These are phyloP conservation scores for Eucalyptus viminalis DNA, from an alignment of 345 rosid genomes.

Conservation along the genomic window DNA sequence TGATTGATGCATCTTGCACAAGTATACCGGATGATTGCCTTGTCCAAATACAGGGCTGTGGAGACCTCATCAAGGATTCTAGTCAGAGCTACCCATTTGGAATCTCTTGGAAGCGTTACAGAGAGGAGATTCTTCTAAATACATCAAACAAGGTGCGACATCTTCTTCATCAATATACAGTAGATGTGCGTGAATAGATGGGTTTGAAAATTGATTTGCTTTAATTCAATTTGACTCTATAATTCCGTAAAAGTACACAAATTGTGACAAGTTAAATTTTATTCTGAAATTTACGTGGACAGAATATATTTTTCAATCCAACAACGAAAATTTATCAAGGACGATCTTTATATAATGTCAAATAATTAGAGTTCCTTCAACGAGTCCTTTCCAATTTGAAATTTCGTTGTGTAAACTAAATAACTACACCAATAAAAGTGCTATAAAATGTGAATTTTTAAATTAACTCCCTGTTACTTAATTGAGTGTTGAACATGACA, in stretches of 20 bases:
- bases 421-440: not conserved
- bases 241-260: not conserved
- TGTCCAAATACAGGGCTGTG: not conserved
- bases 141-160: not conserved
- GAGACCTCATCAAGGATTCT: not conserved
- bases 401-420: not conserved
- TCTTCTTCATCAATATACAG: not conserved
- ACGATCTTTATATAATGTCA: not conserved
- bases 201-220: not conserved
- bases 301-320: not conserved
- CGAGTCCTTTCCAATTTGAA: not conserved
- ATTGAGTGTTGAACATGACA: not conserved
- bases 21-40: not conserved
- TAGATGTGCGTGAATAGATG: not conserved
- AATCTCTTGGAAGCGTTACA: not conserved
- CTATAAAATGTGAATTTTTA: not conserved
- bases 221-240: not conserved
- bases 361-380: not conserved
- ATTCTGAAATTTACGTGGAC: not conserved
- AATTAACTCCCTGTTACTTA: not conserved
- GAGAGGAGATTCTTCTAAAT: not conserved
- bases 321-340: not conserved
- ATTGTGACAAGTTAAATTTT: not conserved
- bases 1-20: not conserved
- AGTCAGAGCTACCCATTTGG: not conserved